Base-by-base conservation (phyloP, 305 asterid genomes). In the Plantago lanceolata region DNA sequence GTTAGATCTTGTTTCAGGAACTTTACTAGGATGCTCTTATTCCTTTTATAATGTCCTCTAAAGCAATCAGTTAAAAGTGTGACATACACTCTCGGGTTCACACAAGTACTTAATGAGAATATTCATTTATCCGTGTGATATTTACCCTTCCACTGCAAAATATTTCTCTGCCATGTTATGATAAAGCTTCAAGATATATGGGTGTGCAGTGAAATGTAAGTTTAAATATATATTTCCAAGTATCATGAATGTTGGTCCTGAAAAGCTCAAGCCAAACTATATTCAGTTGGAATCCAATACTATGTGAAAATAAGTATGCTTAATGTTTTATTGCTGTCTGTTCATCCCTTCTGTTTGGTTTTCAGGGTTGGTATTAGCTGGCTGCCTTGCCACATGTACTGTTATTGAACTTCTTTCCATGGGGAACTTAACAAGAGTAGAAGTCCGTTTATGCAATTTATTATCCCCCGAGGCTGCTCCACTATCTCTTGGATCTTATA, bases 341-440 rank as follows among this genome's bases (percentile, higher is more conserved):
- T 61, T 24, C n/a, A 44, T 47, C 61, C 8, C 37, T 68, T 40
- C 48, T 19, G 11, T 66, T 52, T 65, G 59, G 33, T 3, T 55
- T 68, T 53, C 85, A 93, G 99, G 99, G 74, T 66, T 93, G 75
- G 53, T 65, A 53, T 70, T 85, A 59, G 83, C 66, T 19, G 76
- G 76, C 64, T 75, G 82, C 81, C 96, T 63, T 68, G 86, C 81
- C 8, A 66, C 75, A 67, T 93, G 96, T 79, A 84, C 99, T 31
- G 69, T 72, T 68, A 77, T 86, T 47, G 95, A 90, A 76, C 99
- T 93, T 69, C 85, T 90, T 65, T 93, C 99, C 51, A 90, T 93
- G 97, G 86, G 99, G 97, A 93, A 93, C 78, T 78, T 93, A 87
- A 93, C 99, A 59, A 84, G 99, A 78, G 78, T 93, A 61, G 99